These are phyloP conservation scores for Pseudogymnoascus sp. DNA, from an alignment of 2,329 filamentous ascomycete genomes.

Conservation along the genomic window DNA sequence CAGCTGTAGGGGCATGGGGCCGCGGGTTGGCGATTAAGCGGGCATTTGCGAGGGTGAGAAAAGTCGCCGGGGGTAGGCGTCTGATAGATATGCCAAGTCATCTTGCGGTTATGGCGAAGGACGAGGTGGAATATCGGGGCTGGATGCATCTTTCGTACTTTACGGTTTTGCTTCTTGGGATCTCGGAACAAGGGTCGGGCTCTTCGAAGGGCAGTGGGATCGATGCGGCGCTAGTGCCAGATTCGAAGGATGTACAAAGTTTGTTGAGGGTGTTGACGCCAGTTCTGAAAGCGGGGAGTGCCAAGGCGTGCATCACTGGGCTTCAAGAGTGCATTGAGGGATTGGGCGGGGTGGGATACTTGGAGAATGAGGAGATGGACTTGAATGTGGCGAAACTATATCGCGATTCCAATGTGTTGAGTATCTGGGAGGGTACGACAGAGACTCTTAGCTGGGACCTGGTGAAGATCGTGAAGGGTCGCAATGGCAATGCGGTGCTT, in stretches of 20 bases:
- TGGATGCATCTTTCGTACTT: slow-evolving; percentile 49
- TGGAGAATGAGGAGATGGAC: slow-evolving; percentile 52
- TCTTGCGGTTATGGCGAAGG: slow-evolving; percentile 47
- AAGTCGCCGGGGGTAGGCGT: slow-evolving; percentile 39
- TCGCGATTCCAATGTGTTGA: slow-evolving; percentile 54
- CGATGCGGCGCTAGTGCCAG: slow-evolving; percentile 29
- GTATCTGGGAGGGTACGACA: slow-evolving; percentile 67
- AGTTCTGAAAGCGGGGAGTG: slow-evolving; percentile 50
- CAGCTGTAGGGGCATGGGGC: slow-evolving; percentile 43
- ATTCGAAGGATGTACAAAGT: slow-evolving; percentile 26
- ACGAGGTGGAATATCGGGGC: slow-evolving; percentile 47
- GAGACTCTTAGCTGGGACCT: slow-evolving; percentile 56
- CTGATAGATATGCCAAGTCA: slow-evolving; percentile 46
- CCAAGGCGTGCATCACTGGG: slow-evolving; percentile 40
- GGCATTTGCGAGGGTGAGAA: slow-evolving; percentile 49
- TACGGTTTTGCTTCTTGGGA: slow-evolving; percentile 44
- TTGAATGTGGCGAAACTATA: slow-evolving; percentile 60
- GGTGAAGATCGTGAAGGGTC: slow-evolving; percentile 36
- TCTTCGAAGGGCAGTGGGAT: slow-evolving; percentile 18
- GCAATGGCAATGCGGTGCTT: slow-evolving; percentile 30
- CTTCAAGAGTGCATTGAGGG: slow-evolving; percentile 54
- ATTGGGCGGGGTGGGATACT: slow-evolving; percentile 58
- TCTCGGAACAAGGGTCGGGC: slow-evolving; percentile 38
- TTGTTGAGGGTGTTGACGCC: slow-evolving; percentile 52
- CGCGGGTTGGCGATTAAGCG: slow-evolving; percentile 49